Conservation (phyloP, 768 basidiomycete species). For the Russula vinacea region DNA sequence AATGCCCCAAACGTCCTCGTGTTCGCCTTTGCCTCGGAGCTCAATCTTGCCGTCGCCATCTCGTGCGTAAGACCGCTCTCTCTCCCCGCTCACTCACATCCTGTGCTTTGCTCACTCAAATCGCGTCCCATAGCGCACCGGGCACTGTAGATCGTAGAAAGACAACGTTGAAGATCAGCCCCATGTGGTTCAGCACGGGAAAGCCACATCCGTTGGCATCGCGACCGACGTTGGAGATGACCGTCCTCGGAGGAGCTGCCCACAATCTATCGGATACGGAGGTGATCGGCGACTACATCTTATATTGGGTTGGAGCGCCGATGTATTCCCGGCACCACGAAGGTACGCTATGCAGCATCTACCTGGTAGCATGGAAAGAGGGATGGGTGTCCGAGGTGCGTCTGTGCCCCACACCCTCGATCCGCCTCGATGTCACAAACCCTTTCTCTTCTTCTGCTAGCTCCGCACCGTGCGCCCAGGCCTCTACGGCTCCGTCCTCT, state of each 20-base stretch:
- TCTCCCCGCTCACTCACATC: background rate
- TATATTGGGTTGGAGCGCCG: conserved; percentile 20
- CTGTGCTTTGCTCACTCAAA: background rate
- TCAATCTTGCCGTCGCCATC: conserved; percentile 18
- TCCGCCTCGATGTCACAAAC: background rate
- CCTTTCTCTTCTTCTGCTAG: background rate
- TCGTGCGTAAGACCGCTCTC: conserved; percentile 14
- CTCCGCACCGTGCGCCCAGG: conserved; percentile 8
- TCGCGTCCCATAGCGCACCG: conserved; percentile 12
- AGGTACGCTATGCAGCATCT: conserved; percentile 14
- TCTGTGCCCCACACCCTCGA: background rate
- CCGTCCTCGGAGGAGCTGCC: conserved; percentile 12
- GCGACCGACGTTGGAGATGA: background rate
- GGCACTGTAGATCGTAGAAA: background rate
- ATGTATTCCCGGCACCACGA: background rate
- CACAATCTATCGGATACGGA: conserved; percentile 22
- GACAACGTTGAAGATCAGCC: conserved; percentile 9
- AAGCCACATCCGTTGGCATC: conserved; percentile 20
- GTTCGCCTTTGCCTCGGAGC: conserved; percentile 22
- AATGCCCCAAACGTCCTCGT: conserved; percentile 14
- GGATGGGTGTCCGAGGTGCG: conserved; percentile 20
- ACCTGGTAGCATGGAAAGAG: conserved; percentile 22
- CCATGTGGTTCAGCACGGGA: conserved; percentile 18
- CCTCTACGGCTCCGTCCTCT: conserved; percentile 19
- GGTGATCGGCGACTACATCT: conserved; percentile 23